Evolutionary conservation across 1,284 basidiomycete species (phyloP), one percentile per base, ranked within the genome.

Genomic region (Microbotryomycetes sp.): DNA sequence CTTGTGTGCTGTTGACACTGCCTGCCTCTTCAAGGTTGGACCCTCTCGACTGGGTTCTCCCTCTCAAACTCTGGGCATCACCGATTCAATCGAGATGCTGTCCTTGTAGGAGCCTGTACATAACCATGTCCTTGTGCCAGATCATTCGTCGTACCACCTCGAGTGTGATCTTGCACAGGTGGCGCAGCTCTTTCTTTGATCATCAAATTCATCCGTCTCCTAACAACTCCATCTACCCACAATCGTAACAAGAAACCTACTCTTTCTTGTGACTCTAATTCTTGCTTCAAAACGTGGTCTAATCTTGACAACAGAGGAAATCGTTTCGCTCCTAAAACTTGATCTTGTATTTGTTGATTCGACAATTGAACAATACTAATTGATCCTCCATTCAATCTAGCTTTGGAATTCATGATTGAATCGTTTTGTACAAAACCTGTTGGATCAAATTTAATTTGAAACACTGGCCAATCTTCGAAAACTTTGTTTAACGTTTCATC

Each of bases 221-320:
- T 53, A 26, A 48, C 47, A 23, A 73, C 58, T 66, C 80, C 80
- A n/a, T 84, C 77, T 80, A 82, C 86, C 76, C 85, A 89, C 82
- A 83, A 84, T 61, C 74, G 76, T 6, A 87, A 86, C 54, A 90
- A 72, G 69, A 90, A 86, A 16, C 88, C 88, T 16, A 86, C 79
- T 59, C 88, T 78, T 54, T 86, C 84, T 72, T 87, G 86, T 3
- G 81, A 82, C 46, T 77, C 81, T 2, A 45, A n/a, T 52, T 49
- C 54, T 32, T 32, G 45, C 15, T 68, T 56, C 66, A 81, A 80
- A n/a, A n/a, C 15, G 84, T 77, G 80, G 81, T 85, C 74, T 83
- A 87, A 83, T 82, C 85, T 58, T 74, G 76, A 6, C 86, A 87
- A 49, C 89, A 72, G 68, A 89, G 85, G 16, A 87, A 86, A 22